Evolutionary conservation across 1,284 basidiomycete species (phyloP), one percentile per base, ranked within the genome.

Genomic region (Cutaneotrichosporon mucoides): DNA sequence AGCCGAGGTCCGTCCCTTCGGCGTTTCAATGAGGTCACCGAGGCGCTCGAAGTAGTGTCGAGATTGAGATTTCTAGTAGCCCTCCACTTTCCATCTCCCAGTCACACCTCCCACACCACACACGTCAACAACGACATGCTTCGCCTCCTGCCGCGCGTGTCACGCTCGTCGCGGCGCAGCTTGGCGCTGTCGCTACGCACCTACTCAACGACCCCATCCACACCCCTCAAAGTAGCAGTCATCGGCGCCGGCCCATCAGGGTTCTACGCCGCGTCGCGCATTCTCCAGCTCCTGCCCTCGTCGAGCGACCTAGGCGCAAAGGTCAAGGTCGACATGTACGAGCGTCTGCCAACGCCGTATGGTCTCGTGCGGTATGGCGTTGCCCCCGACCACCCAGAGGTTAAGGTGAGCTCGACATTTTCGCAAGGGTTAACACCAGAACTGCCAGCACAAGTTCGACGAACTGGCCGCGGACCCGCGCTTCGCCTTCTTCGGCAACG

Each of bases 371-470:
- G 96, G 44, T 99, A 96, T 70, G 95, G 96, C 1, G 96, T 99
- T 6, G 96, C 96, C 8, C 95, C 96, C 43, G 96, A 99, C 79
- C 96, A 99, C 77, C 93, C 95, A 1, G 95, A 99, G 81, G 95
- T 99, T 72, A 99, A 97, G 84, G 92, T 88, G 70, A 55, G 83
- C 77, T 12, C 24, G 34, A 11, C 12, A 6, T 15, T 43, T 12
- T 9, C 12, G 42, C 42, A 43, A 12, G 42, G 35, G 43, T 52
- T 59, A 36, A 59, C 13, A 49, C 52, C 66, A 97, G 93, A 99
- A 99, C 76, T 97, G 94, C 77, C 92, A 90, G 47, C 85, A 96
- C 79, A 98, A 96, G 78, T 99, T 99, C 67, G 90, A 93, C 70
- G 81, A 83, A 36, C 69, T 79, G 45, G 87, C 89, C 0, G 64